phyloP scores from a whole-genome alignment of 352 stramenopile species.

The Elongisporangium senticosum region DNA sequence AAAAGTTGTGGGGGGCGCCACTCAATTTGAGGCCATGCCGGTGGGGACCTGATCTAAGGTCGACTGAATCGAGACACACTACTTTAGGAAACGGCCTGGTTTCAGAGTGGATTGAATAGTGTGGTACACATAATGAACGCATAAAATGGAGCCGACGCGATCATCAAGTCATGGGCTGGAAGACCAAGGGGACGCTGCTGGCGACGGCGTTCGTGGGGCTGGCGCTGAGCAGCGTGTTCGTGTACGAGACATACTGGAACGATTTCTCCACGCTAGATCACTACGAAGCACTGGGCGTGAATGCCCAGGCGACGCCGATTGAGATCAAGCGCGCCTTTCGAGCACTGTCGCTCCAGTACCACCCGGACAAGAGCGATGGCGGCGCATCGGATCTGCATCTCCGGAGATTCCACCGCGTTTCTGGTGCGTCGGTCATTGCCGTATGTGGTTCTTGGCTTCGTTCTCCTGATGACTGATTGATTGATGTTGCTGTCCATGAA shows the following conservation, averaged over 20 bases:
- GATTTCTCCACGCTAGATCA: constrained; percentile 31
- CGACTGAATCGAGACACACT: background rate
- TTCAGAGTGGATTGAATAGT: background rate
- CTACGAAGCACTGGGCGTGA: constrained; percentile 34
- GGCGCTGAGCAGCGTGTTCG: background rate
- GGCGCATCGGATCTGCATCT: constrained; percentile 18
- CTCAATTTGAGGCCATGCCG: constrained; percentile 9
- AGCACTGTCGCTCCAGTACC: constrained; percentile 64
- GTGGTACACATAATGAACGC: constrained; percentile 9
- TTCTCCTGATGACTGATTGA: background rate
- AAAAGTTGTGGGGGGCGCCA: constrained; percentile 5
- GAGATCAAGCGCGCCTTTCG: constrained; percentile 61
- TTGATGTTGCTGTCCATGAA: background rate
- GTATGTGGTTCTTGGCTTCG: background rate
- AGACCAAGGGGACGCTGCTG: background rate
- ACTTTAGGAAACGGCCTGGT: background rate
- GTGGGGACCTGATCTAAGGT: constrained; percentile 1
- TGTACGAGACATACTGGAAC: constrained; percentile 28
- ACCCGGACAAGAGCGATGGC: constrained; percentile 57
- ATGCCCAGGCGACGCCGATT: constrained; percentile 9
- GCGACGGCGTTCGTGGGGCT: background rate
- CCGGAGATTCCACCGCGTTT: constrained; percentile 30
- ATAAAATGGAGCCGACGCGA: background rate
- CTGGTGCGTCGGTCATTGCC: constrained; percentile 9
- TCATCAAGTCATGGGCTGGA: background rate